Evolutionary conservation across 768 basidiomycete species (phyloP), one percentile per base, ranked within the genome.

Genomic region (Rhodotorula kratochvilovae): DNA sequence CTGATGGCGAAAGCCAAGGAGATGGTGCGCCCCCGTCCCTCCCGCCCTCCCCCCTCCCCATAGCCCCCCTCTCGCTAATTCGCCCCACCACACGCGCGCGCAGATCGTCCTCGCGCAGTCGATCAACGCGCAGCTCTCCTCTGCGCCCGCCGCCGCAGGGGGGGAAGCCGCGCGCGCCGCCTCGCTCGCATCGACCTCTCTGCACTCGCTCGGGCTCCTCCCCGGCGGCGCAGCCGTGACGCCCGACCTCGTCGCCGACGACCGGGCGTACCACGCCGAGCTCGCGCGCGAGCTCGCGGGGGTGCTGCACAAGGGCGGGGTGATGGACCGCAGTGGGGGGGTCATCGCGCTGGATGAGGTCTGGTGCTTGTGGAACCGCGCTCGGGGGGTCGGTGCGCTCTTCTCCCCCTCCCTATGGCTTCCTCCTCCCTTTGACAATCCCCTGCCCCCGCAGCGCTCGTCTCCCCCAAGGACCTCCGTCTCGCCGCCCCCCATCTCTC

Each of bases 1-100:
- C 81, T 98, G 57, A 93, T 90, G 89, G 83, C 88, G 59, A 90
- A 94, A 78, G 92, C 93, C 2, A 89, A 87, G 73, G 92, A 94
- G 75, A 95, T 98, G 88, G 93, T 79, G 15, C 48, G 42, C 29
- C 13, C 39, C n/a, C n/a, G n/a, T n/a, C n/a, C n/a, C n/a, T 25
- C 35, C 21, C 13, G 13, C 35, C 7, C 48, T 29, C 27, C 12
- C 21, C 27, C 21, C 39, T 39, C 39, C 13, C 8, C 39, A 7
- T 55, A 8, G 8, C 27, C n/a, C 7, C 15, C 3, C 25, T n/a
- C 50, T 23, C 42, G 10, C 42, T 42, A 8, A 8, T 21, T 10
- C 19, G 45, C 45, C 45, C 5, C 45, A 46, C 45, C 5, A 13
- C 10, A 42, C 42, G 16, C 45, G 35, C 29, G 25, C 27, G 29